These are phyloP conservation scores for Solanum corneliomulleri DNA, from an alignment of 257 asterid species.

Conservation along the genomic window DNA sequence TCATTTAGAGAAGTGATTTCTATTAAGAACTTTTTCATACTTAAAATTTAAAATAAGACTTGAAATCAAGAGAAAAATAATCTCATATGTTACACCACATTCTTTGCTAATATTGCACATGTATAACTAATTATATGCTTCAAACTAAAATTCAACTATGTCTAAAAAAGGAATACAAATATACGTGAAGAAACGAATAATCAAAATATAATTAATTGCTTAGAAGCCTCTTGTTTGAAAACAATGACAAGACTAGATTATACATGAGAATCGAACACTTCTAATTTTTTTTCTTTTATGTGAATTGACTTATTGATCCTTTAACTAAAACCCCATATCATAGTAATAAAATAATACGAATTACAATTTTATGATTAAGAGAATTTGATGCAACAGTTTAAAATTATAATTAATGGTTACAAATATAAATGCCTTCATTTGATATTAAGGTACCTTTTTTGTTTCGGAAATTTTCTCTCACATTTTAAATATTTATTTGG, in stretches of 20 bases:
- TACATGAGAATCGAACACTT: not conserved
- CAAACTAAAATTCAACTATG: not conserved
- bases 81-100: no score
- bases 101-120: not conserved
- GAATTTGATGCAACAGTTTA: not conserved
- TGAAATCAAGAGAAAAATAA: not conserved
- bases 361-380: not conserved
- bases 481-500: not conserved
- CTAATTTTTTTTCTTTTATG: not conserved
- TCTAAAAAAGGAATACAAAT: no score
- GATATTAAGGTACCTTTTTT: not conserved
- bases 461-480: not conserved
- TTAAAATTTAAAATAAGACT: no score
- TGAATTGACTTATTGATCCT: not conserved
- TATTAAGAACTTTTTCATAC: no score
- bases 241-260: not conserved
- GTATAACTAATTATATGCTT: not conserved
- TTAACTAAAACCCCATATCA: not conserved
- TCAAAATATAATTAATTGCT: not conserved
- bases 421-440: not conserved
- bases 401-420: not conserved
- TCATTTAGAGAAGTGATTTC: not conserved
- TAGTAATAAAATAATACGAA: no score
- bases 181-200: not conserved
- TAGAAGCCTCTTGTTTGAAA: not conserved